phyloP scores from a whole-genome alignment of 1,284 basidiomycete genomes.

The Phaffia rhodozyma region DNA sequence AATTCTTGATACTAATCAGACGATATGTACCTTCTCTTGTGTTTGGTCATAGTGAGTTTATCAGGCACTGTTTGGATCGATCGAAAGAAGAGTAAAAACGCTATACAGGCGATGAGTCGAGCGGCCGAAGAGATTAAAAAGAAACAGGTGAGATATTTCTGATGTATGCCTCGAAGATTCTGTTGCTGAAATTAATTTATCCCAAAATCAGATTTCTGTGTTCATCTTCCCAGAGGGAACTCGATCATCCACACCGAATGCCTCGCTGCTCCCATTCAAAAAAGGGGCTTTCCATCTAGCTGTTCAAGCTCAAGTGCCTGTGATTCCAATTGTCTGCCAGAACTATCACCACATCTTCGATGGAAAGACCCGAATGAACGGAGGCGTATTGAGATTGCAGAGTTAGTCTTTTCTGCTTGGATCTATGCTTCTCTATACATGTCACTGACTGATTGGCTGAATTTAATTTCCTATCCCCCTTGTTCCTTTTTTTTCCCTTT shows the following conservation, averaged over 20 bases:
- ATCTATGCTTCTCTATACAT: neutral
- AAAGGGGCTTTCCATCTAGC: conserved; percentile 98
- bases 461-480: conserved; percentile 12
- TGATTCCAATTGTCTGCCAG: conserved; percentile 84
- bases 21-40: neutral
- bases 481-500: conserved; percentile 2
- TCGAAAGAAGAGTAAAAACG: conserved; percentile 62
- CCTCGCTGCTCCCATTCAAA: conserved; percentile 76
- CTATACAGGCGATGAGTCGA: conserved; percentile 60
- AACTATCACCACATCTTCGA: conserved; percentile 80
- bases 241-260: conserved; percentile 54
- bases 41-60: conserved; percentile 48
- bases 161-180: neutral
- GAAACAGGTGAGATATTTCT: conserved; percentile 35
- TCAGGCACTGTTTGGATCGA: conserved; percentile 92
- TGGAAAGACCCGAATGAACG: conserved; percentile 61
- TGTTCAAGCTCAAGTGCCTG: conserved; percentile 65
- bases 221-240: conserved; percentile 94
- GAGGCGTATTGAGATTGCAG: conserved; percentile 65
- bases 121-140: conserved; percentile 74
- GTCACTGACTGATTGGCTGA: neutral
- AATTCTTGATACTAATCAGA: neutral
- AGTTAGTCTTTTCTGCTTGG: conserved; percentile 43
- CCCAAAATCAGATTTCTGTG: conserved; percentile 47
- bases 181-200: neutral